Percentiles rank a stretch among this genome's conserved stretches.
phyloP scores from a whole-genome alignment of 2,329 filamentous ascomycete species.

The Neoarthrinium moseri region DNA sequence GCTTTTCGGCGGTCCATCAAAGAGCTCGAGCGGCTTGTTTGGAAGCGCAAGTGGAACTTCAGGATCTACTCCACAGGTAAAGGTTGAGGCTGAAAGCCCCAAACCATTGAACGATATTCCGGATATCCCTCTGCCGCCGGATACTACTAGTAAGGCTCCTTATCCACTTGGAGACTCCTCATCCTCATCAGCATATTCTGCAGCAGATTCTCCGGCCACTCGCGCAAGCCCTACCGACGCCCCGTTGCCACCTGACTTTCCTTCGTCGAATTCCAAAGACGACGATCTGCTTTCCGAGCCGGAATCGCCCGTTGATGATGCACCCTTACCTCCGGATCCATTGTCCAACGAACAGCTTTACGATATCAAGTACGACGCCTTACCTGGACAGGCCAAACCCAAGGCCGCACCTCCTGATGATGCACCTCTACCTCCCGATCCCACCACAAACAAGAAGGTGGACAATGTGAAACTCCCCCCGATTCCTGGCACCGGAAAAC shows the following conservation, averaged over 20 bases:
- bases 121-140: conserved; percentile 49
- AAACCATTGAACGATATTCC: conserved; percentile 23
- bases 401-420: conserved; percentile 24
- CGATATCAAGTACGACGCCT: conserved; percentile 21
- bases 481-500: conserved; percentile 17
- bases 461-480: conserved; percentile 25
- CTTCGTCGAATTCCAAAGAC: conserved; percentile 17
- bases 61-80: conserved; percentile 28
- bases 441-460: conserved; percentile 27
- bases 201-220: conserved; percentile 23
- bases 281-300: conserved; percentile 10
- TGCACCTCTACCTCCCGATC: conserved; percentile 40
- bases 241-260: conserved; percentile 33
- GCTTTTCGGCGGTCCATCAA: conserved; percentile 33
- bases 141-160: conserved; percentile 51
- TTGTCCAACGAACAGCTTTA: conserved; percentile 33
- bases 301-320: conserved; percentile 25
- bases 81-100: conserved; percentile 33
- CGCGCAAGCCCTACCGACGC: conserved; percentile 21
- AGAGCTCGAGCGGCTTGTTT: conserved; percentile 17
- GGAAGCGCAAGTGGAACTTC: conserved; percentile 19
- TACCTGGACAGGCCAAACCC: conserved; percentile 24
- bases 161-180: conserved; percentile 51
- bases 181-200: conserved; percentile 48
- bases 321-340: conserved; percentile 43